Base-by-base conservation (phyloP, 129 eudicot species). In the Erigeron canadensis region DNA sequence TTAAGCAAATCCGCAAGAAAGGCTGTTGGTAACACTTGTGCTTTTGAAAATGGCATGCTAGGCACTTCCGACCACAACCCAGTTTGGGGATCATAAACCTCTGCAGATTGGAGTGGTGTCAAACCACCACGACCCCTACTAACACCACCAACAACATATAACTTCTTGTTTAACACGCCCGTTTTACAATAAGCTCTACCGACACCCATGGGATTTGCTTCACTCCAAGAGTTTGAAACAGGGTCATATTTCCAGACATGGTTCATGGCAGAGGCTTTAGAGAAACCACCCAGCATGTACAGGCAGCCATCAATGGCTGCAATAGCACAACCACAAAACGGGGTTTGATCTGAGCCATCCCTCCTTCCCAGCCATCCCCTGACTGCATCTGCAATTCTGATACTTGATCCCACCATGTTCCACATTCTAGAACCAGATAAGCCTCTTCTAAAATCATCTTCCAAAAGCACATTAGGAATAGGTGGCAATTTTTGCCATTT, bases 61-160 rank as follows among this genome's bases (percentile, higher is more conserved):
- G 97, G 96, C 23, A 95, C 65, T 43, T 86, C 87, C 3, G 99
- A 80, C 99, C 99, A 95, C 34, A 66, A 12, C 54, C 86, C 96
- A 10, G 91, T 82, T 68, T 71, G 69, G 0, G 99, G 99, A 73
- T 95, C 97, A 67, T 76, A 90, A 23, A 90, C 97, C 80, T 95
- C 99, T 2, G 96, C 99, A 45, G 97, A 87, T 37, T 90, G 99
- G 65, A 95, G 93, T 1, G 99, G 99, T 65, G 84, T 83, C 46
- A 95, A 67, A 6, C 96, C 97, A 13, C 88, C 91, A 10, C 86
- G 94, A 58, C 84, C 82, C 65, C 85, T 85, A 46, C 87, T 88
- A 44, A 95, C 99, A 80, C 99, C 99, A 8, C 99, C 99, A 79
- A 90, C 99, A 42, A 90, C 99, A 73, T 84, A 95, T 48, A 95